A percentile compares a stretch with the other conserved stretches of the same genome.
Evolutionary conservation across 371 early-diverging fungal species (phyloP).

Genomic region (Apophysomyces elegans): DNA sequence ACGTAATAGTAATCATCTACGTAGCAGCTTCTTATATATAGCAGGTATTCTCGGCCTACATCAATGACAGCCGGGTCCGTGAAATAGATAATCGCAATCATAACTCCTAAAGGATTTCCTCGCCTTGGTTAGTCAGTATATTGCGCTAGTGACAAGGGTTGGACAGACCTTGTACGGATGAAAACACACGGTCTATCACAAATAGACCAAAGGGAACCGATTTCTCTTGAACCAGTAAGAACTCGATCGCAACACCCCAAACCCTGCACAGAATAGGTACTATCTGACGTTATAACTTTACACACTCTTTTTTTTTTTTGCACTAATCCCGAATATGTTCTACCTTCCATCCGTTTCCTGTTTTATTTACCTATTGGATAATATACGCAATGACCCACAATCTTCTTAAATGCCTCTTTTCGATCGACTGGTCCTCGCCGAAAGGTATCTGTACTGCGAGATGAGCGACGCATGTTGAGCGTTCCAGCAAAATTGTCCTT

Average conservation of each 20-base stretch:
- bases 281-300: neutral
- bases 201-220: slow-evolving; percentile 29
- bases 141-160: neutral
- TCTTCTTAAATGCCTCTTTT: slow-evolving; percentile 30
- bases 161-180: slow-evolving; percentile 33
- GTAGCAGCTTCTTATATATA: slow-evolving; percentile 25
- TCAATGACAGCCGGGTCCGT: slow-evolving; percentile 41
- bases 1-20: slow-evolving; percentile 39
- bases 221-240: slow-evolving; percentile 14
- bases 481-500: slow-evolving; percentile 29
- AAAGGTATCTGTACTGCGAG: neutral
- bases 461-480: slow-evolving; percentile 27
- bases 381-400: slow-evolving; percentile 35
- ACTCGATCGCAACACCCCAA: slow-evolving; percentile 39
- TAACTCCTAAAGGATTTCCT: slow-evolving; percentile 26
- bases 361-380: slow-evolving; percentile 38
- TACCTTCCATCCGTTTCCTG: too few species aligned
- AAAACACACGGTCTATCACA: slow-evolving; percentile 35
- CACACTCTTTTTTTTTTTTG: neutral
- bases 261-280: slow-evolving; percentile 42
- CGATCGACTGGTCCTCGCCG: neutral
- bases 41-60: slow-evolving; percentile 15
- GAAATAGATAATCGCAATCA: slow-evolving; percentile 41
- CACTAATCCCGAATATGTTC: too few species aligned
- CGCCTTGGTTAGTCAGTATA: neutral